These are phyloP conservation scores for Hypericum perforatum DNA, from an alignment of 345 rosid species.

Conservation along the genomic window DNA sequence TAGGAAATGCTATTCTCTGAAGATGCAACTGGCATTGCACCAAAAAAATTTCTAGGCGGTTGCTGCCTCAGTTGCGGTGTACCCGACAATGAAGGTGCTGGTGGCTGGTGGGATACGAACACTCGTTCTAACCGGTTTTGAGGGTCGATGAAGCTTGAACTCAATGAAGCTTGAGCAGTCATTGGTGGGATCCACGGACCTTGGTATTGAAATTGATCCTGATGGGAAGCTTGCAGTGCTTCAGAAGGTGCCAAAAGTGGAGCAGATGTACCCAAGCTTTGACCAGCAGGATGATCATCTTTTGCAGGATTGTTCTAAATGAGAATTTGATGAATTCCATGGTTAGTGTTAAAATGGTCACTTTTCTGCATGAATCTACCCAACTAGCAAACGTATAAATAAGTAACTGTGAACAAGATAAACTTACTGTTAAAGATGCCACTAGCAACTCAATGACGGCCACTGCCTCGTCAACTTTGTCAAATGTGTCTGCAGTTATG, in stretches of 20 bases:
- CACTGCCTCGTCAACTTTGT: slow-evolving; percentile 86
- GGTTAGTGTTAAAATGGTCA: neutral
- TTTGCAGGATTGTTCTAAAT: slow-evolving; percentile 50
- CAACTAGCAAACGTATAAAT: neutral
- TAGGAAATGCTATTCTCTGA: slow-evolving; percentile 27
- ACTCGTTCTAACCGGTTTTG: slow-evolving; percentile 30
- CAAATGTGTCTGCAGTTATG: slow-evolving; percentile 71
- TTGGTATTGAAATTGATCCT: slow-evolving; percentile 42
- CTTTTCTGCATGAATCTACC: neutral
- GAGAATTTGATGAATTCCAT: neutral
- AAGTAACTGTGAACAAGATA: neutral
- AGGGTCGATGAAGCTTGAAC: slow-evolving; percentile 15
- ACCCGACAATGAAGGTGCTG: slow-evolving; percentile 28
- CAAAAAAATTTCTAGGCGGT: slow-evolving; percentile 28
- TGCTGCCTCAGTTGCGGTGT: slow-evolving; percentile 21
- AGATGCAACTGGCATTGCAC: slow-evolving; percentile 20
- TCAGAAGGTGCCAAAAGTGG: slow-evolving; percentile 12
- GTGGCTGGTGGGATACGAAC: slow-evolving; percentile 34
- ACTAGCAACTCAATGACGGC: slow-evolving; percentile 66
- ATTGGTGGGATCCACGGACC: slow-evolving; percentile 31
- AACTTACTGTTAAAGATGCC: slow-evolving; percentile 77
- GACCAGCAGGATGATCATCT: slow-evolving; percentile 32
- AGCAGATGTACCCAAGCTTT: slow-evolving; percentile 20
- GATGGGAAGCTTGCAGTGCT: slow-evolving; percentile 29
- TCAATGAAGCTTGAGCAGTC: slow-evolving; percentile 25